Evolutionary conservation across 163 green algal species (phyloP).

Genomic region (Volvox carteri): DNA sequence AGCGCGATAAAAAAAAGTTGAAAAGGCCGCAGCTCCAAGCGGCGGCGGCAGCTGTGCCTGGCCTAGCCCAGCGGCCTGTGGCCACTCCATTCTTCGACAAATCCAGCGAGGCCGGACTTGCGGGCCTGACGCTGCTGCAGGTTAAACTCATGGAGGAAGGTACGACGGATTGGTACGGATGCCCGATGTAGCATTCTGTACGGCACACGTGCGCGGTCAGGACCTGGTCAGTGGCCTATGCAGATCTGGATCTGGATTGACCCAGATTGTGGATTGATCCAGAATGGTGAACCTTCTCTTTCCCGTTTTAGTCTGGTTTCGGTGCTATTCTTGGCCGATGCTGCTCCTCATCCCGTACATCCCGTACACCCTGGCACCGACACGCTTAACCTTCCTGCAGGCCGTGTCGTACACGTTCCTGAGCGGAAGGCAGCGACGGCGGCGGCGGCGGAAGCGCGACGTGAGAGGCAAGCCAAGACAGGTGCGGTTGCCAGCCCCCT

Average conservation of each 20-base stretch:
- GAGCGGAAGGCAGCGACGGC: constrained; percentile 15
- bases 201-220: too few relatives aligned
- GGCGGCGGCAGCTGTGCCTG: neutral
- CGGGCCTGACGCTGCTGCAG: constrained; percentile 55
- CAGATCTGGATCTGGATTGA: too few relatives aligned
- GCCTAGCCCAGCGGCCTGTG: neutral
- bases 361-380: too few relatives aligned
- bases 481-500: too few relatives aligned
- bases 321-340: too few relatives aligned
- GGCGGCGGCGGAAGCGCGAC: constrained; percentile 17
- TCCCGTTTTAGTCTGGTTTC: neutral
- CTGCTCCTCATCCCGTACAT: too few relatives aligned
- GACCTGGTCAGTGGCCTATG: too few relatives aligned
- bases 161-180: too few relatives aligned
- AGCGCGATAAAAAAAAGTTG: constrained; percentile 12
- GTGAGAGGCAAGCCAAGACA: constrained; percentile 4
- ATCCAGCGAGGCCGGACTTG: constrained; percentile 34
- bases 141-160: constrained; percentile 34
- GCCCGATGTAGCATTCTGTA: too few relatives aligned
- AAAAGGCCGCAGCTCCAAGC: neutral
- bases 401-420: neutral
- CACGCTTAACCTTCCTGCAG: too few relatives aligned
- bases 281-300: neutral
- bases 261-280: too few relatives aligned
- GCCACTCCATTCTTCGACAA: constrained; percentile 42